Base-by-base conservation (phyloP, 306 rosid genomes). In the Morella rubra region DNA sequence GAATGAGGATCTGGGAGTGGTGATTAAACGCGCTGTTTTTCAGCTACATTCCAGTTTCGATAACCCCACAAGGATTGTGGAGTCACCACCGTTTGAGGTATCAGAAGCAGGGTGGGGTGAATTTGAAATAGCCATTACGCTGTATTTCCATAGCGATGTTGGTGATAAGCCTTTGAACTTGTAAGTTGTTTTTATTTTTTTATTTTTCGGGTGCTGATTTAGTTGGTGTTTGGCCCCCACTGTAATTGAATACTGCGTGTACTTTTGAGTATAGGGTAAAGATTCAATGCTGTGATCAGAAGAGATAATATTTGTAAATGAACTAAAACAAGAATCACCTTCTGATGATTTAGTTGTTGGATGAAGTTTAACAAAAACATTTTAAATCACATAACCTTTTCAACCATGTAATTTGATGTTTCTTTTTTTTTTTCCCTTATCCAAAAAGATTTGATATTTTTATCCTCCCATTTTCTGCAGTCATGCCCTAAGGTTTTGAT, bases 81-180 rank as follows among this genome's bases (percentile, higher is more conserved):
- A 92, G 69, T 56, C 96, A 5, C 91, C 97, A 0, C 97, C 97
- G 37, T 92, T 92, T 68, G 97, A 92, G 78, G 67, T 92, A 75
- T 92, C 97, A 1, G 97, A 92, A 76, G 56, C 90, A 42, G 97
- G 97, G 74, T 92, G 97, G 96, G 96, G 96, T 27, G 96, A 92
- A 85, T 90, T 92, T 78, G 96, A 92, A 83, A 75, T 92, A 10
- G 89, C 84, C 54, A 88, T 92, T 68, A 90, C 95, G 16, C 84
- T 92, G 76, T 46, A 84, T 71, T 92, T 90, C 82, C 90, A 90
- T 77, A 85, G 72, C 11, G 96, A 92, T 80, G 93, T 88, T 80
- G 87, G 90, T 72, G 96, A 90, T 73, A 92, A 82, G 86, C 93
- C 97, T 60, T 67, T 92, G 83, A 88, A 83, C 86, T 81, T 92